These are phyloP conservation scores for Beauveria australis DNA, from an alignment of 2,329 filamentous ascomycete species.

Conservation along the genomic window DNA sequence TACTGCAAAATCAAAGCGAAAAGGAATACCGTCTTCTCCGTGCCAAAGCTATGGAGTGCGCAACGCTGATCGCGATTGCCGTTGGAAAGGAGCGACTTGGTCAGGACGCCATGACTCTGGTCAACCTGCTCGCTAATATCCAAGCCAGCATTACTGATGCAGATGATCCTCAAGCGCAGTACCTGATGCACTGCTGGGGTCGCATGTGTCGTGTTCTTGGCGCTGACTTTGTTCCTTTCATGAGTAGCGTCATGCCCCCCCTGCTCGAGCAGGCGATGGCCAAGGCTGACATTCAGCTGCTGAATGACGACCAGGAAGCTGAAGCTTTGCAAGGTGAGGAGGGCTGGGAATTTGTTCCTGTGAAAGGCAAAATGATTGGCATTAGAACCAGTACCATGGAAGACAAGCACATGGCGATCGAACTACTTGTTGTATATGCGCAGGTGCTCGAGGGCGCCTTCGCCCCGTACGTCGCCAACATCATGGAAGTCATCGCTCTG, in stretches of 20 bases:
- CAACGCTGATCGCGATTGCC: conserved; percentile 88
- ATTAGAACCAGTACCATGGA: conserved; percentile 96
- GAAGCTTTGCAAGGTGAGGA: conserved; percentile 90
- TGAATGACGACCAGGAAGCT: conserved; percentile 92
- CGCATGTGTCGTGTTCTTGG: conserved; percentile 95
- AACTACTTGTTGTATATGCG: conserved; percentile 93
- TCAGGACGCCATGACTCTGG: conserved; percentile 75
- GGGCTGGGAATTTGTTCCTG: conserved; percentile 92
- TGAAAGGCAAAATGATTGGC: conserved; percentile 96
- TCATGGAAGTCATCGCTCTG: conserved; percentile 93
- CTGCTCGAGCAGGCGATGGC: conserved; percentile 84
- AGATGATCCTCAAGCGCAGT: conserved; percentile 93
- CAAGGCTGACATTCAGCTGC: conserved; percentile 92
- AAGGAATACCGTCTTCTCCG: conserved; percentile 87
- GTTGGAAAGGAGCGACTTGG: conserved; percentile 92
- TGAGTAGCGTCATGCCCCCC: conserved; percentile 89
- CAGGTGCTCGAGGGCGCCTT: conserved; percentile 91
- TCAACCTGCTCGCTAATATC: conserved; percentile 79
- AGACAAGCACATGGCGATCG: conserved; percentile 99
- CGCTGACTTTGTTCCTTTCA: conserved; percentile 83
- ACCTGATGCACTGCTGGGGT: conserved; percentile 98
- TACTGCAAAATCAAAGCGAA: conserved; percentile 80
- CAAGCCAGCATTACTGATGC: conserved; percentile 80
- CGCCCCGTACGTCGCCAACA: conserved; percentile 81
- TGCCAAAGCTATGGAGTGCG: conserved; percentile 98